Conservation (phyloP, 2,329 filamentous ascomycete genomes). For the Arthrobotrys musiformis region DNA sequence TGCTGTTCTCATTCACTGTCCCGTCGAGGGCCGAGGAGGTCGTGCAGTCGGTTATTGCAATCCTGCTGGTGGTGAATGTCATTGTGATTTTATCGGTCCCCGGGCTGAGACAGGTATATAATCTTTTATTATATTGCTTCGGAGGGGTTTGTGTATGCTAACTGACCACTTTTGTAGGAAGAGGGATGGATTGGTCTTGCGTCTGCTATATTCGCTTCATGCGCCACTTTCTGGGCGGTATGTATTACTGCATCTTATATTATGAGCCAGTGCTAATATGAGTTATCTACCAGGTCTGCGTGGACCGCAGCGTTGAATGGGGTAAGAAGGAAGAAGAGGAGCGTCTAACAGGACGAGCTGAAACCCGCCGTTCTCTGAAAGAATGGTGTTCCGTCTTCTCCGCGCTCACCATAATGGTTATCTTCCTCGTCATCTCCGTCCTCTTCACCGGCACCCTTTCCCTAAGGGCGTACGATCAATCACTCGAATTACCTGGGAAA, state of each 20-base stretch:
- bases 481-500: slow-evolving; percentile 77
- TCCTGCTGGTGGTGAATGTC: slow-evolving; percentile 77
- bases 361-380: slow-evolving; percentile 80
- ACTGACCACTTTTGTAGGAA: slow-evolving; percentile 27
- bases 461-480: slow-evolving; percentile 81
- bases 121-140: neutral
- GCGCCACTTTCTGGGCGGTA: slow-evolving; percentile 74
- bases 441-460: slow-evolving; percentile 79
- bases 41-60: slow-evolving; percentile 74
- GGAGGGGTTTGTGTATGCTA: neutral
- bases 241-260: neutral
- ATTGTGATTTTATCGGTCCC: slow-evolving; percentile 81
- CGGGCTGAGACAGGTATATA: slow-evolving; percentile 70
- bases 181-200: slow-evolving; percentile 80
- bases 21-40: slow-evolving; percentile 83
- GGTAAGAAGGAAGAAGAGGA: slow-evolving; percentile 94
- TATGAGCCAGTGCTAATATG: neutral
- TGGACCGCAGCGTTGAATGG: slow-evolving; percentile 86
- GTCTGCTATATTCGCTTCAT: slow-evolving; percentile 82
- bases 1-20: slow-evolving; percentile 85
- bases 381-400: slow-evolving; percentile 86
- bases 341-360: slow-evolving; percentile 85
- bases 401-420: slow-evolving; percentile 76
- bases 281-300: slow-evolving; percentile 66
- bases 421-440: slow-evolving; percentile 75